These are phyloP conservation scores for Penicillium sp. DNA, from an alignment of 2,329 filamentous ascomycete species.

Conservation along the genomic window DNA sequence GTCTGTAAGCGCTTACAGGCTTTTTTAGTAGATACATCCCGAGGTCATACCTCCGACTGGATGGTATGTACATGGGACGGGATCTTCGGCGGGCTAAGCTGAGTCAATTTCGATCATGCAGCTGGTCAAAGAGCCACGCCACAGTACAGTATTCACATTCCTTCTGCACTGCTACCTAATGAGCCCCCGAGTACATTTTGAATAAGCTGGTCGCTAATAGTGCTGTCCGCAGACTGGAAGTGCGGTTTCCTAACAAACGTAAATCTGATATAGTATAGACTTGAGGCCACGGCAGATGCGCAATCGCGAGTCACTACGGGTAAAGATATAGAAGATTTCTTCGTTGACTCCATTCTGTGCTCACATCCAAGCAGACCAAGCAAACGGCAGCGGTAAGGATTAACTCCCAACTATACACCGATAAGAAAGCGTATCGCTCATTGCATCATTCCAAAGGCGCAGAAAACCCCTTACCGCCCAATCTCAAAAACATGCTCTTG, in stretches of 20 bases:
- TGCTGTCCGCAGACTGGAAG: neutral
- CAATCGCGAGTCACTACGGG: neutral
- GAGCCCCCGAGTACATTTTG: neutral
- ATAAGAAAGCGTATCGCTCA: neutral
- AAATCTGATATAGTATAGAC: neutral
- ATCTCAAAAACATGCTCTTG: neutral
- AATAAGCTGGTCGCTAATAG: neutral
- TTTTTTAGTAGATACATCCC: neutral
- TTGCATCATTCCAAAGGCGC: neutral
- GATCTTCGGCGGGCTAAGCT: neutral
- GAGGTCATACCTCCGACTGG: neutral
- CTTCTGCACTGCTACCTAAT: slow-evolving; percentile 1
- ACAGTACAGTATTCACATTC: neutral
- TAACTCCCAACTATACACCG: neutral
- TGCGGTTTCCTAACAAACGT: neutral
- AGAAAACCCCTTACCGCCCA: neutral
- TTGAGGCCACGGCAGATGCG: neutral
- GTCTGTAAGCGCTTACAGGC: neutral
- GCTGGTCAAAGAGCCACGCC: neutral
- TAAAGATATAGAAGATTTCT: neutral
- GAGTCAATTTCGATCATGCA: neutral
- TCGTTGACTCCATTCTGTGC: too few relatives aligned
- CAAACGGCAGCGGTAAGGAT: neutral
- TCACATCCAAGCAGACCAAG: neutral
- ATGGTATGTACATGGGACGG: neutral